Evolutionary conservation across 2,329 filamentous ascomycete genomes (phyloP).

Genomic region (Fusarium ramigenum): DNA sequence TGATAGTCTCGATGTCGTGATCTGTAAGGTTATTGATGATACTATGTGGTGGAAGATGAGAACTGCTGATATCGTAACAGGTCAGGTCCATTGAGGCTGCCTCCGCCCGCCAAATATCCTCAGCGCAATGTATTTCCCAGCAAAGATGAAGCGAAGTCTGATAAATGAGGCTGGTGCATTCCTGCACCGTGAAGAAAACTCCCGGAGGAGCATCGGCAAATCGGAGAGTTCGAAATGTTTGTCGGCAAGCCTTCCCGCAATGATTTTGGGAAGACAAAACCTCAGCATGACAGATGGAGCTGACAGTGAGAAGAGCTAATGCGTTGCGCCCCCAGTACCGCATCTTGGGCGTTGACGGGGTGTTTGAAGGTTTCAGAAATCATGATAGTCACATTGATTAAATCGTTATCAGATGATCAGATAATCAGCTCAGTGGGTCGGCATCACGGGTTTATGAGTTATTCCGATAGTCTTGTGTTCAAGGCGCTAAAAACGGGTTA

Average conservation of each 20-base stretch:
- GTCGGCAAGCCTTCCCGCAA: conserved; percentile 13
- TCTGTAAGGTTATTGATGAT: background rate
- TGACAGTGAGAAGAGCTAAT: fast-evolving
- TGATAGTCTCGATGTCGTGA: background rate
- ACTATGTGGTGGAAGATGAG: background rate
- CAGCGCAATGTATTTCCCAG: background rate
- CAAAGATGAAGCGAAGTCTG: conserved; percentile 4
- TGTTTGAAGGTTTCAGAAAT: background rate
- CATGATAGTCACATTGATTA: background rate
- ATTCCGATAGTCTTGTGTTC: background rate
- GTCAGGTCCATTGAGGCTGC: background rate
- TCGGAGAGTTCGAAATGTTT: conserved; percentile 14
- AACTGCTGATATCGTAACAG: background rate
- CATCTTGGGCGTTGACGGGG: background rate
- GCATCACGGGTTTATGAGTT: conserved; percentile 3
- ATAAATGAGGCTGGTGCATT: background rate
- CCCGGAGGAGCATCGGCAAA: conserved; percentile 8
- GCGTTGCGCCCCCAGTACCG: fast-evolving
- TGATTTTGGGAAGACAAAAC: background rate
- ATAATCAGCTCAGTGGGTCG: conserved; percentile 12
- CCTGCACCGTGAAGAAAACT: background rate
- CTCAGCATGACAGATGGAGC: fast-evolving
- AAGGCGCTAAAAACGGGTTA: background rate
- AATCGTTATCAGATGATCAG: conserved; percentile 21
- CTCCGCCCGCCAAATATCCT: background rate